Conservation (phyloP, 1,139 yeast genomes). For the Nematodospora anomalae region DNA sequence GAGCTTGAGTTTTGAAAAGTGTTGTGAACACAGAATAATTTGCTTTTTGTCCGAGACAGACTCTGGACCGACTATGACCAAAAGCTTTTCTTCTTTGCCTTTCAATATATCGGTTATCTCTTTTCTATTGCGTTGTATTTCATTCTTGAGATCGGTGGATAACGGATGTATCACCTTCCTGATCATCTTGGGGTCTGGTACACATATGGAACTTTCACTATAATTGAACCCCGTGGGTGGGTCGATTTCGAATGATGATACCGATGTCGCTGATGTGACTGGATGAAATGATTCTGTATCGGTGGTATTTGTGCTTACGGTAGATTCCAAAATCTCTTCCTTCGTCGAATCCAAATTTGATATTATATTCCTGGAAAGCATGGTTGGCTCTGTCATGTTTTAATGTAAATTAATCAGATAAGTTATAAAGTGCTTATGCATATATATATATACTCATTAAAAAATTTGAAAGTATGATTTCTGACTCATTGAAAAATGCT, state of each 20-base stretch:
- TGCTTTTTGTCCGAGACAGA: slow-evolving; percentile 28
- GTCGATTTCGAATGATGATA: too few relatives aligned
- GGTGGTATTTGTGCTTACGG: slow-evolving; percentile 1
- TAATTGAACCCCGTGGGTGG: neutral
- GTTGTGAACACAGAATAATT: neutral
- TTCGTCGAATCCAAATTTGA: too few relatives aligned
- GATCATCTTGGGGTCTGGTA: neutral
- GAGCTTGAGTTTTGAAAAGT: neutral
- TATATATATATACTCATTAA: neutral
- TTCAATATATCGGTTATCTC: neutral
- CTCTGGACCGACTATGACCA: slow-evolving; percentile 42
- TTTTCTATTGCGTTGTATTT: neutral
- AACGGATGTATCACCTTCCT: neutral
- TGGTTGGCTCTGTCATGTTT: too few relatives aligned
- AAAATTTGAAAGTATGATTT: too few relatives aligned
- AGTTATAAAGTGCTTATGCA: too few relatives aligned
- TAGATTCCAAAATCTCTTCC: neutral
- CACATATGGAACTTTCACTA: neutral
- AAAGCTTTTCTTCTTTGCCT: neutral
- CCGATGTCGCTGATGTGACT: too few relatives aligned
- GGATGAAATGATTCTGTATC: slow-evolving; percentile 16
- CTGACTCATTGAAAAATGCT: neutral
- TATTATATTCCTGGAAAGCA: too few relatives aligned
- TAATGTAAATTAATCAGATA: too few relatives aligned
- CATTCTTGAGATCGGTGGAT: neutral